phyloP scores from a whole-genome alignment of 202 grass and related monocot genomes.

The Zizania palustris region DNA sequence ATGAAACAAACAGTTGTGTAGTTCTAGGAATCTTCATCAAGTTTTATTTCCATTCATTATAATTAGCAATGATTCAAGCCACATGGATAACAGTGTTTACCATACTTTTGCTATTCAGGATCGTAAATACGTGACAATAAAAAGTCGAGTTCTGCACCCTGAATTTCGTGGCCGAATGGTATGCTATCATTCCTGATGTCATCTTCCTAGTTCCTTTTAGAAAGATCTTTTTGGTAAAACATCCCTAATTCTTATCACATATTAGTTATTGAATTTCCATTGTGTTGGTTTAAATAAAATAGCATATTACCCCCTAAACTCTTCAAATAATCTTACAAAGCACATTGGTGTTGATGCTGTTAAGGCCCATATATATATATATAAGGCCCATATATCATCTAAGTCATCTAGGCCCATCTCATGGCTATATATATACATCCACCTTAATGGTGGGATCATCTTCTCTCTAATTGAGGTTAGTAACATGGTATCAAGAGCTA shows the following conservation, averaged over 20 bases:
- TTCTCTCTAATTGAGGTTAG: no score
- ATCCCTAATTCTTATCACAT: slow-evolving; percentile 21
- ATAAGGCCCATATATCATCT: no score
- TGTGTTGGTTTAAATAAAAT: slow-evolving; percentile 1
- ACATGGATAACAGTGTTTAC: slow-evolving; percentile 47
- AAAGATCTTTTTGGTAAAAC: slow-evolving; percentile 22
- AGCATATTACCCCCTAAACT: no score
- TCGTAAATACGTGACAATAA: slow-evolving; percentile 72
- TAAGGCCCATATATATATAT: no score
- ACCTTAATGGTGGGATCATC: no score
- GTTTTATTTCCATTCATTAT: slow-evolving; percentile 26
- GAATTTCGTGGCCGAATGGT: slow-evolving; percentile 99
- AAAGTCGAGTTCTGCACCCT: slow-evolving; percentile 71
- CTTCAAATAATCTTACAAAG: no score
- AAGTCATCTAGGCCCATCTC: no score
- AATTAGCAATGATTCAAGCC: slow-evolving; percentile 9
- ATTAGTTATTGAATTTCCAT: not conserved
- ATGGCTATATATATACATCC: no score
- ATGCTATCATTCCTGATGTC: slow-evolving; percentile 40
- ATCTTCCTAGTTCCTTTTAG: slow-evolving; percentile 7
- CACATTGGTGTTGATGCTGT: no score
- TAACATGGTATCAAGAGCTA: no score
- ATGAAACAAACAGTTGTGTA: slow-evolving; percentile 4
- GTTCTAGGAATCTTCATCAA: slow-evolving; percentile 17
- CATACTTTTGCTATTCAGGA: slow-evolving; percentile 67